Base-by-base conservation (phyloP, 306 rosid species). In the Delonix regia region DNA sequence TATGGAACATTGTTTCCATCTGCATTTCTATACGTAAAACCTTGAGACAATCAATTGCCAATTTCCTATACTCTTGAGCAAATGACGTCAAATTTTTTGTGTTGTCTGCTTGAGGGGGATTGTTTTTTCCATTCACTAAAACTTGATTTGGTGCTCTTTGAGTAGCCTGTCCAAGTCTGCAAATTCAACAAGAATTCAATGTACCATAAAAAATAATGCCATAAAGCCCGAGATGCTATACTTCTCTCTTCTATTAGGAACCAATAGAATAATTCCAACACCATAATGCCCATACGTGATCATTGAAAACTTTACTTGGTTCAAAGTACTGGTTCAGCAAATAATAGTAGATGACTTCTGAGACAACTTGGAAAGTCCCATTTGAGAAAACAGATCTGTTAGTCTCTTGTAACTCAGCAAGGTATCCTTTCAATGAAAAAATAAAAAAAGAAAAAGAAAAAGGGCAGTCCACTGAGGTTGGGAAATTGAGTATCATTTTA, bases 11-110 rank as follows among this genome's bases (percentile, higher is more conserved):
- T 30, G 99, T 91, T 84, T 91, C 98, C 80, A 96, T 80, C 85
- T 96, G 98, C 99, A 96, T 96, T 89, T 96, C 99, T 69, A 91
- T 64, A 21, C 97, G 98, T 85, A 96, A 86, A 72, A 96, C 97
- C 85, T 96, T 96, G 21, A 96, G 94, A 85, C 99, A 96, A 81
- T 96, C 99, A 61, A 96, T 80, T 63, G 99, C 95, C 80, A 96
- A 85, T 85, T 86, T 96, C 87, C 94, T 93, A 75, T 96, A 93
- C 86, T 96, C 99, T 59, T 90, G 93, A 62, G 94, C 94, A 89
- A 93, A 96, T 71, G 99, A 91, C 71, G 85, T 85, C 80, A 96
- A 84, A 71, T 82, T 94, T 84, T 87, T 88, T 69, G 92, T 48
- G 87, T 59, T 85, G 39, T 84, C 86, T 38, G 90, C 68, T 83